These are phyloP conservation scores for Athelia psychrophila DNA, from an alignment of 1,284 basidiomycete genomes.

Conservation along the genomic window DNA sequence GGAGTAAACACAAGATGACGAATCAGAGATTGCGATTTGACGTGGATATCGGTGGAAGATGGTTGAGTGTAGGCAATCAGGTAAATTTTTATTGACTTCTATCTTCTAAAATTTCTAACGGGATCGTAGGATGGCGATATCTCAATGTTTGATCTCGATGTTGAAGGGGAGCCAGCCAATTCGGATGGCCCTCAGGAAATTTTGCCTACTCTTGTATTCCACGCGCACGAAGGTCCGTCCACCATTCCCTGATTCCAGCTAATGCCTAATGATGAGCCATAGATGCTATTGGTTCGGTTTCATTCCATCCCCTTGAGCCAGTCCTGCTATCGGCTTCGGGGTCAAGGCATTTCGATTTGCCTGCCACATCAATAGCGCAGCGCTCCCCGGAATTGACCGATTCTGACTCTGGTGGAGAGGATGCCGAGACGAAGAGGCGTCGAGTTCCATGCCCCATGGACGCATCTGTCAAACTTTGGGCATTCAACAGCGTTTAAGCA, in stretches of 20 bases:
- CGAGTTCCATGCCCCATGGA: no score
- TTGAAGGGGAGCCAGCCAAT: conserved; percentile 3
- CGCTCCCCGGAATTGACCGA: background rate
- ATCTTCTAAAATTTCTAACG: no score
- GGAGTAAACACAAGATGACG: conserved; percentile 33
- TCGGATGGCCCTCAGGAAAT: conserved; percentile 11
- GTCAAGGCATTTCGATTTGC: conserved; percentile 59
- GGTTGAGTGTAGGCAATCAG: conserved; percentile 70
- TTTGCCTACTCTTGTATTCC: conserved; percentile 26
- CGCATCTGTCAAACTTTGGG: no score
- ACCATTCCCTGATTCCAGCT: background rate
- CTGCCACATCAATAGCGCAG: background rate
- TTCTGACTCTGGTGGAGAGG: conserved; percentile 10
- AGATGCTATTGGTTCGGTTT: conserved; percentile 63
- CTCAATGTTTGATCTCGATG: conserved; percentile 40
- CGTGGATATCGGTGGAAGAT: conserved; percentile 69
- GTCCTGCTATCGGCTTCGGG: conserved; percentile 58
- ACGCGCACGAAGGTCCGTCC: conserved; percentile 44
- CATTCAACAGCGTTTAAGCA: no score
- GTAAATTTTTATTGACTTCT: no score
- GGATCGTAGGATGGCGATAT: conserved; percentile 37
- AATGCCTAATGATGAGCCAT: background rate
- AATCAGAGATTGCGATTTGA: conserved; percentile 83
- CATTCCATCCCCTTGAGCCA: conserved; percentile 58
- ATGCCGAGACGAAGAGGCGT: conserved; percentile 3